Conservation (phyloP, 306 rosid genomes). For the Acacia crassicarpa region DNA sequence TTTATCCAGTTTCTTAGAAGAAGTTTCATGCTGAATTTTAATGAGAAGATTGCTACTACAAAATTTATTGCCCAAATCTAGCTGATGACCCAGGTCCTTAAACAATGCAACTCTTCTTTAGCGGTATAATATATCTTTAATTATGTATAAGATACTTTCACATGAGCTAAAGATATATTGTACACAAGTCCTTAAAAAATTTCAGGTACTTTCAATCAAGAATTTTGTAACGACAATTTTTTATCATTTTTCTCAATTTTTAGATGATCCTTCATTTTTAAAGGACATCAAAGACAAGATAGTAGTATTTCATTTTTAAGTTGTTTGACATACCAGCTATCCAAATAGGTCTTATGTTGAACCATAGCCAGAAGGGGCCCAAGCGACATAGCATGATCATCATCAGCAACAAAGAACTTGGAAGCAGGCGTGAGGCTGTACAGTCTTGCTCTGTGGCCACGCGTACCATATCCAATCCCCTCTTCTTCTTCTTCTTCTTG, state of each 20-base stretch:
- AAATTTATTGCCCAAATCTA: too few relatives aligned
- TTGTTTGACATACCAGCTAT: background rate
- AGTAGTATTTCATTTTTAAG: too few relatives aligned
- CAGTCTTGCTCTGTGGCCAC: background rate
- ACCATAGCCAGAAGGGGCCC: background rate
- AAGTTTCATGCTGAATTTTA: too few relatives aligned
- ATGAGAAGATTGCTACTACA: too few relatives aligned
- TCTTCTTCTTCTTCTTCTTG: background rate
- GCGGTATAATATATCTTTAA: too few relatives aligned
- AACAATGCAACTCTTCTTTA: too few relatives aligned
- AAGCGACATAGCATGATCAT: background rate
- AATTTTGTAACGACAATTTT: too few relatives aligned
- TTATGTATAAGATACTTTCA: too few relatives aligned
- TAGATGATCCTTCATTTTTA: background rate
- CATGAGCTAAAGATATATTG: too few relatives aligned
- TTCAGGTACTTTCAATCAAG: rapidly evolving
- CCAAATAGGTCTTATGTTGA: background rate
- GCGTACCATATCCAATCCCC: background rate
- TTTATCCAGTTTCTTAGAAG: too few relatives aligned
- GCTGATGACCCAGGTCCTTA: too few relatives aligned
- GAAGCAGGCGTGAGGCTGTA: slow-evolving; percentile 1
- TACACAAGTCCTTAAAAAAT: too few relatives aligned
- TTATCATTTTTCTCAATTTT: background rate
- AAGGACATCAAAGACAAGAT: background rate
- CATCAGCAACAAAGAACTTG: background rate